Base-by-base conservation (phyloP, 2,329 filamentous ascomycete genomes). In the Alternaria dauci region DNA sequence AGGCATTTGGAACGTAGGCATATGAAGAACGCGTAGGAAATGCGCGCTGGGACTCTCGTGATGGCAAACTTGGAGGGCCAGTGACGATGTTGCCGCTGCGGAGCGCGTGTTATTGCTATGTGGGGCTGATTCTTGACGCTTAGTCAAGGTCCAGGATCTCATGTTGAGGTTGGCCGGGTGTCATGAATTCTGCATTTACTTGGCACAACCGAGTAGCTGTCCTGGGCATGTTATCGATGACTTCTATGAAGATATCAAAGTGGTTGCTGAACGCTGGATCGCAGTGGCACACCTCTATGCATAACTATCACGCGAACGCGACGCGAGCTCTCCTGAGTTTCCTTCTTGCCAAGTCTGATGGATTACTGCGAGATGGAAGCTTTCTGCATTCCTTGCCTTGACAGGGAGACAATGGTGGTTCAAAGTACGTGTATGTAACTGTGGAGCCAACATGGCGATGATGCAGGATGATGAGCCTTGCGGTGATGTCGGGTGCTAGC, bases 401-500 rank as follows among this genome's bases (percentile, higher is more conserved):
- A 23, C 20, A 23, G 20, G 20, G 20, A 23, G 20, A 23, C 20
- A 23, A 2, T 23, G 20, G 20, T 4, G 20, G 20, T 23, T 11
- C 28, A 30, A 30, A 12, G 11, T 30, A 30, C 36, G 7, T n/a
- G 16, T 16, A 38, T 30, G 28, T 11, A 38, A 4, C 14, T 38
- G 44, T 34, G 44, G 44, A 48, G 28, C 44, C 28, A 32, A 34
- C 23, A 34, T 18, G 12, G 18, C 8, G 44, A 48, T 23, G 44
- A 28, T 12, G 44, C 28, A 48, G 44, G 44, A 34, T 34, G 28
- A 20, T 48, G 16, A 32, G 30, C 28, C 44, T 30, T 48, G 12
- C 34, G 18, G 44, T 48, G 44, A 48, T 23, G 44, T 48, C 44
- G 28, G 44, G 44, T 48, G 44, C 44, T 41, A 41, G n/a, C 38